Evolutionary conservation across 1,139 yeast species (phyloP).

Genomic region (Protomyces inouyei): DNA sequence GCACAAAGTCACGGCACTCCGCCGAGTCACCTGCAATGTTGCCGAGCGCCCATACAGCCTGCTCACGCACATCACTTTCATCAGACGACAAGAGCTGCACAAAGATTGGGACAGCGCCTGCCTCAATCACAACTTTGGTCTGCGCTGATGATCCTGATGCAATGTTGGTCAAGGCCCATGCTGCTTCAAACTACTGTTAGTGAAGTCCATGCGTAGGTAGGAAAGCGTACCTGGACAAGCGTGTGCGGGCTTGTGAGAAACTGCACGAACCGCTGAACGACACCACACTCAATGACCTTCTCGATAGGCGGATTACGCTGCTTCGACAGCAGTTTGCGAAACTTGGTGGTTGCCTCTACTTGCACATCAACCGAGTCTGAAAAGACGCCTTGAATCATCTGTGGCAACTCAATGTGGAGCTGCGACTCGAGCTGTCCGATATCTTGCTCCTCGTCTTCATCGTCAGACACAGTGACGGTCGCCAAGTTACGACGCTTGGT

Average conservation of each 20-base stretch:
- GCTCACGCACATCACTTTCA: slow-evolving; percentile 90
- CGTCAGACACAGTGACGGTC: slow-evolving; percentile 43
- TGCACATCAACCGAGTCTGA: slow-evolving; percentile 75
- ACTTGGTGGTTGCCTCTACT: slow-evolving; percentile 82
- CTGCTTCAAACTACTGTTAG: slow-evolving; percentile 64
- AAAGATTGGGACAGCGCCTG: slow-evolving; percentile 89
- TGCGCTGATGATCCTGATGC: slow-evolving; percentile 94
- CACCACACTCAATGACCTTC: slow-evolving; percentile 86
- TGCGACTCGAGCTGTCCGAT: slow-evolving; percentile 32
- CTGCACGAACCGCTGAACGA: slow-evolving; percentile 81
- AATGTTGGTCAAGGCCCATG: slow-evolving; percentile 97
- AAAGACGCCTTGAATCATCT: slow-evolving; percentile 74
- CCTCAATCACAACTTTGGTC: slow-evolving; percentile 82
- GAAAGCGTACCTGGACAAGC: slow-evolving; percentile 55
- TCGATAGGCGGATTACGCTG: slow-evolving; percentile 98
- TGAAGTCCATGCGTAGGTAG: background rate
- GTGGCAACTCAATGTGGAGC: slow-evolving; percentile 67
- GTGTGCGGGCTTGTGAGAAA: slow-evolving; percentile 76
- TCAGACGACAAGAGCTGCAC: slow-evolving; percentile 74
- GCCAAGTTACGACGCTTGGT: slow-evolving; percentile 76
- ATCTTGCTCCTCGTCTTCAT: slow-evolving; percentile 46
- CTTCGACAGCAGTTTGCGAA: slow-evolving; percentile 86
- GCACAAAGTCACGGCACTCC: slow-evolving; percentile 79
- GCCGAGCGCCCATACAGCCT: slow-evolving; percentile 98
- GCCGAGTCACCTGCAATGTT: slow-evolving; percentile 98